These are phyloP conservation scores for Myxozyma neglecta DNA, from an alignment of 805 yeast genomes.

Conservation along the genomic window DNA sequence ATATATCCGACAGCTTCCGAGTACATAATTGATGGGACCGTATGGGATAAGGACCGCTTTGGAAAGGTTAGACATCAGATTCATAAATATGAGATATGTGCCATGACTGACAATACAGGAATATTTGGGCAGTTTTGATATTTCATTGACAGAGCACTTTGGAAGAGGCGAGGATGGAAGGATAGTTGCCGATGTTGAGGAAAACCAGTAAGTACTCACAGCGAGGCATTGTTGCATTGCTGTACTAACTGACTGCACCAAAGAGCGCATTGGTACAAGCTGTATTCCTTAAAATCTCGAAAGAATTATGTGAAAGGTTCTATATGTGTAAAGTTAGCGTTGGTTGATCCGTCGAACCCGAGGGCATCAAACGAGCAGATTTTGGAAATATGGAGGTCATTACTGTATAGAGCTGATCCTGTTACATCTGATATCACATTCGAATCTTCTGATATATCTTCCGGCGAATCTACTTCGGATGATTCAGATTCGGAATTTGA, in stretches of 20 bases:
- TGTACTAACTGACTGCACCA: not conserved
- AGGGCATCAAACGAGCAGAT: constrained; percentile 11
- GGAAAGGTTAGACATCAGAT: constrained; percentile 26
- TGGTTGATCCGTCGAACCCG: constrained; percentile 18
- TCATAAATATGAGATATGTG: not conserved
- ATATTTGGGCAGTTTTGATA: constrained; percentile 28
- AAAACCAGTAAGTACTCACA: constrained; percentile 5
- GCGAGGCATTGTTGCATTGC: not conserved
- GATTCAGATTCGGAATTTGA: not conserved
- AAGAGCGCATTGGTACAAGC: constrained; percentile 19
- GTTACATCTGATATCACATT: not conserved
- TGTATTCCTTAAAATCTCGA: constrained; percentile 16
- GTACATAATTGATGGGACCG: constrained; percentile 25
- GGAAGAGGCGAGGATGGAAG: not conserved
- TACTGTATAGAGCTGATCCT: constrained; percentile 2
- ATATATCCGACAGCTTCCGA: constrained; percentile 24
- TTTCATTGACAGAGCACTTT: constrained; percentile 20
- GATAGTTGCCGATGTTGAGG: constrained; percentile 6
- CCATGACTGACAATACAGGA: constrained; percentile 6
- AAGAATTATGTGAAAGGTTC: constrained; percentile 19
- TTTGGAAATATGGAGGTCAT: constrained; percentile 12
- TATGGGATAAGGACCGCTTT: constrained; percentile 38
- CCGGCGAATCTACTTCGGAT: not conserved
- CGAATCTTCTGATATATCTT: not conserved
- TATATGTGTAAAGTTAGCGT: constrained; percentile 11